Evolutionary conservation across 768 basidiomycete species (phyloP).

Genomic region (Lactarius vividus): DNA sequence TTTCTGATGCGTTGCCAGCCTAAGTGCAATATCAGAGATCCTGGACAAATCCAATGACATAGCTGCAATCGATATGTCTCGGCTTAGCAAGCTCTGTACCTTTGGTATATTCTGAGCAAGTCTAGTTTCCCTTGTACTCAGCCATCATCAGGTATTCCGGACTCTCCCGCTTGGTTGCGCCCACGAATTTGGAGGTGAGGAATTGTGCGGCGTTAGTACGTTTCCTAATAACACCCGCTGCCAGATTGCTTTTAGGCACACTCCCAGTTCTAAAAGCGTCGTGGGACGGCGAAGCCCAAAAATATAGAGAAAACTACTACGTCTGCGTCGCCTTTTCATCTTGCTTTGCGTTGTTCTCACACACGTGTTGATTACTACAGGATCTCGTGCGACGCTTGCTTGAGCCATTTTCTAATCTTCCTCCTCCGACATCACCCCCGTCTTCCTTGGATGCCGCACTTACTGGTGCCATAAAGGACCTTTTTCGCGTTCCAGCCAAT

Average conservation of each 20-base stretch:
- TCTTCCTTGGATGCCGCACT: conserved; percentile 25
- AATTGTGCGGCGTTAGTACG: not conserved
- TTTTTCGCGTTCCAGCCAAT: conserved; percentile 26
- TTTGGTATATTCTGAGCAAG: conserved; percentile 48
- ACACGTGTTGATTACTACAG: conserved; percentile 36
- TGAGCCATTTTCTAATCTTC: conserved; percentile 47
- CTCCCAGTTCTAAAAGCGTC: conserved; percentile 54
- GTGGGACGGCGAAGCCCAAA: conserved; percentile 56
- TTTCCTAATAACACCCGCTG: conserved; percentile 13
- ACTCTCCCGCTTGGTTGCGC: conserved; percentile 71
- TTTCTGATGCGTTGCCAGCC: conserved; percentile 37
- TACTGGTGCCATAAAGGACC: conserved; percentile 25
- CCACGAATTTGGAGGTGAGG: conserved; percentile 77
- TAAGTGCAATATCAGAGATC: conserved; percentile 57
- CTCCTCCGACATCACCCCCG: conserved; percentile 24
- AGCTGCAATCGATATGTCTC: conserved; percentile 53
- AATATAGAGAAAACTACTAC: conserved; percentile 71
- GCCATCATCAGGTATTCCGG: conserved; percentile 56
- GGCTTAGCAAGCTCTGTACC: conserved; percentile 54
- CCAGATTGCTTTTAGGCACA: conserved; percentile 61
- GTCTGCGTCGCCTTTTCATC: conserved; percentile 40
- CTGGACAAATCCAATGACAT: conserved; percentile 48
- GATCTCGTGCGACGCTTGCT: conserved; percentile 67
- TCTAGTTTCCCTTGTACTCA: conserved; percentile 14
- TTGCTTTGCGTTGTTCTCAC: conserved; percentile 16